Percentiles rank a stretch among this genome's conserved stretches.
phyloP scores from a whole-genome alignment of 1,139 yeast genomes.

The Lodderomyces jiufengensis region DNA sequence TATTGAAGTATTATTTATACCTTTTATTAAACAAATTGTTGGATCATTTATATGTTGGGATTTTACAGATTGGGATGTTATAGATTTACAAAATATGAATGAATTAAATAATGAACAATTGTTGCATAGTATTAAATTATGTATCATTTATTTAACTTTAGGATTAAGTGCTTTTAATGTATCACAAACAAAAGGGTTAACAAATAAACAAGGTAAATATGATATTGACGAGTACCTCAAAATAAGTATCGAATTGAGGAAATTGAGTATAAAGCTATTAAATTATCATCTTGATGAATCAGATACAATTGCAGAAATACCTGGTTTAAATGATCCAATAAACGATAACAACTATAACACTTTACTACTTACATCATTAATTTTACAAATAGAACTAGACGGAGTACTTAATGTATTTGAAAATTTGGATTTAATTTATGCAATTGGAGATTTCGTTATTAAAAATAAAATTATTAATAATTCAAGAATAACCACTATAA shows the following conservation, averaged over 20 bases:
- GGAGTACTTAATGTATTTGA: slow-evolving; percentile 38
- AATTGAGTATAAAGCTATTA: slow-evolving; percentile 32
- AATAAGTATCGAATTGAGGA: slow-evolving; percentile 36
- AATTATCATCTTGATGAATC: slow-evolving; percentile 43
- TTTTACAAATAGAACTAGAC: slow-evolving; percentile 39
- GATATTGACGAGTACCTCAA: slow-evolving; percentile 25
- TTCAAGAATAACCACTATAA: slow-evolving; percentile 14
- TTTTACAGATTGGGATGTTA: slow-evolving; percentile 18
- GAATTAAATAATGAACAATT: slow-evolving; percentile 8
- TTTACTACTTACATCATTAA: slow-evolving; percentile 26
- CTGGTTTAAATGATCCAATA: slow-evolving; percentile 5
- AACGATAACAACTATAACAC: slow-evolving; percentile 19
- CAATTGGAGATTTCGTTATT: slow-evolving; percentile 39
- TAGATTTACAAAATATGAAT: slow-evolving; percentile 10
- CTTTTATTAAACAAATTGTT: slow-evolving; percentile 28
- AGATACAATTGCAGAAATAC: slow-evolving; percentile 26
- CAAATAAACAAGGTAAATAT: slow-evolving; percentile 14
- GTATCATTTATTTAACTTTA: slow-evolving; percentile 23
- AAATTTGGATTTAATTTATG: slow-evolving; percentile 40
- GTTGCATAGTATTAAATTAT: slow-evolving; percentile 21
- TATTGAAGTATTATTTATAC: slow-evolving; percentile 30
- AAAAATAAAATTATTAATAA: slow-evolving; percentile 19
- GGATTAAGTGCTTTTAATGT: slow-evolving; percentile 28
- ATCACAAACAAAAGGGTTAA: slow-evolving; percentile 6
- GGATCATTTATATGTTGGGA: slow-evolving; percentile 29